phyloP scores from a whole-genome alignment of 495 filamentous ascomycete genomes.

The Penicillium taxi region DNA sequence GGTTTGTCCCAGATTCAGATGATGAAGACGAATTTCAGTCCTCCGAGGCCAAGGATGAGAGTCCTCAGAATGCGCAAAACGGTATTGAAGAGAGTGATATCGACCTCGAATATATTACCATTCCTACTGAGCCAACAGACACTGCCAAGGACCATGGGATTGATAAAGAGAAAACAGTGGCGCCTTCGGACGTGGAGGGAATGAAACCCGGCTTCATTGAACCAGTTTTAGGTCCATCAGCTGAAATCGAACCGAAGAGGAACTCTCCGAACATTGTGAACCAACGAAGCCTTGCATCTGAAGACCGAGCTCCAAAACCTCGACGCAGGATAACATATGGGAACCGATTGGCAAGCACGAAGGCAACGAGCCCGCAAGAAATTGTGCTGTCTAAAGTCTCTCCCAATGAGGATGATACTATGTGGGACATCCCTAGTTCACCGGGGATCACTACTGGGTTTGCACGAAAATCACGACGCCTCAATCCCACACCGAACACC shows the following conservation, averaged over 20 bases:
- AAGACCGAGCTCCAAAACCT: not conserved
- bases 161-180: slow-evolving; percentile 2
- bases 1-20: slow-evolving; percentile 57
- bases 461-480: slow-evolving; percentile 8
- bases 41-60: slow-evolving; percentile 19
- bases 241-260: not conserved
- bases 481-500: slow-evolving; percentile 6
- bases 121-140: slow-evolving; percentile 2
- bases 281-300: not conserved
- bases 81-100: slow-evolving; percentile 3
- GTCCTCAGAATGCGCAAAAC: slow-evolving; percentile 4
- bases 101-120: slow-evolving; percentile 15
- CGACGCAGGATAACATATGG: slow-evolving; percentile 10
- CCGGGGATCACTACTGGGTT: slow-evolving; percentile 1
- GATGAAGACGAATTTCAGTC: slow-evolving; percentile 46
- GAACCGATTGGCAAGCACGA: slow-evolving; percentile 7
- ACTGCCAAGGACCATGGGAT: not conserved
- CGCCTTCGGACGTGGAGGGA: slow-evolving; percentile 4
- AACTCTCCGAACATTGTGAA: not conserved
- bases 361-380: not conserved
- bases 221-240: not conserved
- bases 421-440: slow-evolving; percentile 19
- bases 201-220: not conserved
- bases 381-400: not conserved
- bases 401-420: slow-evolving; percentile 5